phyloP scores from a whole-genome alignment of 192 early-diverging fungal genomes.

The Linderina pennispora region DNA sequence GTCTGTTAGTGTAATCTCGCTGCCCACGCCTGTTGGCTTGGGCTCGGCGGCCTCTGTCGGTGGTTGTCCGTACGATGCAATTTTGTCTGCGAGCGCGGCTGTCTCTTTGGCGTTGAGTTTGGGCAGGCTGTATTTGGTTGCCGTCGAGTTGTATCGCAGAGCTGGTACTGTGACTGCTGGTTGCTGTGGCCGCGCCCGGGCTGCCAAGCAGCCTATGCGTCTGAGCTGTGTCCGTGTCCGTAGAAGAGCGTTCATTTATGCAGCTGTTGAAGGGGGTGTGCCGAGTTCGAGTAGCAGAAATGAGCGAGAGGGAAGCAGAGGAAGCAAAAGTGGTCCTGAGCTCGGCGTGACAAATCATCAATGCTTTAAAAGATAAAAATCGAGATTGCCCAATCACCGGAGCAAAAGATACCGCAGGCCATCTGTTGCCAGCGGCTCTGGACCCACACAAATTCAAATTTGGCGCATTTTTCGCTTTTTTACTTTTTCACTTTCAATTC shows the following conservation, averaged over 20 bases:
- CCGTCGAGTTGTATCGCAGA: background rate
- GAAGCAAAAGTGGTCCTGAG: no score
- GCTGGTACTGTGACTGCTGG: background rate
- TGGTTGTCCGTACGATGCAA: conserved; percentile 12
- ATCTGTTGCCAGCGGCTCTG: no score
- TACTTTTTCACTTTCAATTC: background rate
- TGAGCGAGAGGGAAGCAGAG: no score
- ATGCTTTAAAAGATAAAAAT: no score
- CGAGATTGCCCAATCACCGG: no score
- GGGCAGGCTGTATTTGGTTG: conserved; percentile 30
- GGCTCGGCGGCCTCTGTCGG: background rate
- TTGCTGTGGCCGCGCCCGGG: background rate
- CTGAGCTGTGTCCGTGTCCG: conserved; percentile 1
- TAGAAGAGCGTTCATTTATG: background rate
- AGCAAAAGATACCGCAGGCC: no score
- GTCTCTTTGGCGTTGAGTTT: conserved; percentile 21
- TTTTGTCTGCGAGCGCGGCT: conserved; percentile 13
- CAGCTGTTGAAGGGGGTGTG: no score
- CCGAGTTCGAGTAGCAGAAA: no score
- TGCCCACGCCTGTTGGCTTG: background rate
- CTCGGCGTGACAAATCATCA: no score
- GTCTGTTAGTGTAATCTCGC: conserved; percentile 23
- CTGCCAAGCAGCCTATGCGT: background rate
- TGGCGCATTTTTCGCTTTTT: background rate
- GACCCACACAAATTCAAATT: no score